Conservation (phyloP, 441 rosid species). For the Arabidopsis lyrata region DNA sequence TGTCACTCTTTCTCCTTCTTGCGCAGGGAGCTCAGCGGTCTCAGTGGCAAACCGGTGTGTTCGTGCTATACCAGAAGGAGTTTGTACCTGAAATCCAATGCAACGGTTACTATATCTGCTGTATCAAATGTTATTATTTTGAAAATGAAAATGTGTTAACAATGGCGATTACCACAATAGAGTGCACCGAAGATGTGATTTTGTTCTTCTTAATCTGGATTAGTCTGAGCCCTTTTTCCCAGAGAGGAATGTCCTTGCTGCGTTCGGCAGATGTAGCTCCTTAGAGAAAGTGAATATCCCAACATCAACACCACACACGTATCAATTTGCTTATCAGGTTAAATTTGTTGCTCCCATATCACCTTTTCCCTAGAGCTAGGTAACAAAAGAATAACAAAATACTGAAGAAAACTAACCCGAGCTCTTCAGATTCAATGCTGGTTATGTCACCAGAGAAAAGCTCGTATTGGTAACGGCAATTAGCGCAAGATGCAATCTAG, state of each 20-base stretch:
- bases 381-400: neutral
- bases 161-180: conserved; percentile 76
- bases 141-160: neutral
- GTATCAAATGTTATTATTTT: neutral
- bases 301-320: conserved; percentile 79
- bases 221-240: conserved; percentile 88
- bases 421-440: conserved; percentile 82
- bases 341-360: conserved; percentile 11
- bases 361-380: conserved; percentile 20
- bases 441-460: conserved; percentile 87
- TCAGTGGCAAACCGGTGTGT: conserved; percentile 93
- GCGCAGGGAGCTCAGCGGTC: conserved; percentile 91
- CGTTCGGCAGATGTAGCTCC: conserved; percentile 99
- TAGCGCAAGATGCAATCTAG: conserved; percentile 85
- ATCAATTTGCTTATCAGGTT: conserved; percentile 28
- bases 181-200: conserved; percentile 82
- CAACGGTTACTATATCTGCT: neutral
- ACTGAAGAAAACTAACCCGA: conserved; percentile 67
- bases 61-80: conserved; percentile 88
- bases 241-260: conserved; percentile 96
- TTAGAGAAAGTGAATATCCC: conserved; percentile 95
- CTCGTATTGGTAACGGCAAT: conserved; percentile 90
- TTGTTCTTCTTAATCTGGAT: conserved; percentile 75
- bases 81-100: conserved; percentile 66
- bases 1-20: conserved; percentile 93